Percentiles rank a stretch among this genome's conserved stretches.
Evolutionary conservation across 495 filamentous ascomycete species (phyloP).

Genomic region (Talaromyces wortmannii): DNA sequence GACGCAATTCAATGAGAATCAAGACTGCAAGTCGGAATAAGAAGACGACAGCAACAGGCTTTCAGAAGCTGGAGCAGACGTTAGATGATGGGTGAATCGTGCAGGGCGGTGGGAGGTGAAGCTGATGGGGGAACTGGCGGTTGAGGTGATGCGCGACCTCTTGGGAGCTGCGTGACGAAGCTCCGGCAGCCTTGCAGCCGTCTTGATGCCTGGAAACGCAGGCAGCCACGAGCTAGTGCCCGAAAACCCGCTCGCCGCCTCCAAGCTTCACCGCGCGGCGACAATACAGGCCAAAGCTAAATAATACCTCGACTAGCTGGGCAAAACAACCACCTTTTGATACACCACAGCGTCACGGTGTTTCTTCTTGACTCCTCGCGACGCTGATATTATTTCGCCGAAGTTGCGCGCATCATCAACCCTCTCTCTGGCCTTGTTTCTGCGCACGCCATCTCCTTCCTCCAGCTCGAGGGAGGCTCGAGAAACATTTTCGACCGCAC

Average conservation of each 20-base stretch:
- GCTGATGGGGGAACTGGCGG: conserved; percentile 12
- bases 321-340: no score
- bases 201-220: conserved; percentile 18
- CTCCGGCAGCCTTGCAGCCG: conserved; percentile 30
- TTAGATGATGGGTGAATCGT: conserved; percentile 7
- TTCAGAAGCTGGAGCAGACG: background rate
- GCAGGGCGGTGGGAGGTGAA: conserved; percentile 12
- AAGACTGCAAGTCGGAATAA: background rate
- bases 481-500: conserved; percentile 36
- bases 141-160: conserved; percentile 9
- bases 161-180: conserved; percentile 35
- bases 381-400: no score
- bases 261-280: background rate
- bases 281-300: no score
- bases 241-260: background rate
- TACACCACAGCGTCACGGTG: no score
- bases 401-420: background rate
- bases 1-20: background rate
- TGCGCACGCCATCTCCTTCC: background rate
- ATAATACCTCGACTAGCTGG: no score
- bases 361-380: no score
- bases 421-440: background rate
- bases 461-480: conserved; percentile 18
- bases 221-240: conserved; percentile 11
- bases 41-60: background rate